phyloP scores from a whole-genome alignment of 1,284 basidiomycete genomes.

The Moesziomyces aphidis region DNA sequence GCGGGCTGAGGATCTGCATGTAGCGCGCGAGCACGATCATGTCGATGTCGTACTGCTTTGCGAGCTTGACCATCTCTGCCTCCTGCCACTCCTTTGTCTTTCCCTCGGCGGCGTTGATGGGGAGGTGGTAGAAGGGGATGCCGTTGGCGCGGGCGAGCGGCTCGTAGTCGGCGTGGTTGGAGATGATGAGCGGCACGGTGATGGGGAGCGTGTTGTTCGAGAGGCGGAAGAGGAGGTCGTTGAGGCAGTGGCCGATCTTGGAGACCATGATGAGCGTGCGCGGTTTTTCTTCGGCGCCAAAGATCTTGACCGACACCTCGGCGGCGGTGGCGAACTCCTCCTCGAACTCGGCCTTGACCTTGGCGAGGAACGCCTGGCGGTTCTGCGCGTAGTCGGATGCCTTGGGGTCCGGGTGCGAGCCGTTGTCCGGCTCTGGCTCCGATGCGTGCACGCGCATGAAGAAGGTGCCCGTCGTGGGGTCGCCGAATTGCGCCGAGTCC shows the following conservation, averaged over 20 bases:
- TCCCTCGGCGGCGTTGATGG: slow-evolving; percentile 55
- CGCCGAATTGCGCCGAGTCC: slow-evolving; percentile 65
- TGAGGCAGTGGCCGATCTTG: slow-evolving; percentile 66
- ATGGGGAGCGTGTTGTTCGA: slow-evolving; percentile 56
- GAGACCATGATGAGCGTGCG: slow-evolving; percentile 65
- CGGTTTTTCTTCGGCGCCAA: slow-evolving; percentile 57
- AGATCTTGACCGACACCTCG: slow-evolving; percentile 52
- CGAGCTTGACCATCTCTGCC: slow-evolving; percentile 59
- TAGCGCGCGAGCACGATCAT: slow-evolving; percentile 65
- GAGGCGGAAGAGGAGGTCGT: slow-evolving; percentile 65
- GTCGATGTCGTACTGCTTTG: slow-evolving; percentile 61
- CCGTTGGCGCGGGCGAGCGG: slow-evolving; percentile 58
- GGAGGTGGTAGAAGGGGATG: slow-evolving; percentile 66
- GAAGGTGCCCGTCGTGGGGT: slow-evolving; percentile 61
- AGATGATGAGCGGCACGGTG: slow-evolving; percentile 62
- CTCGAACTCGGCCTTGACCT: slow-evolving; percentile 52
- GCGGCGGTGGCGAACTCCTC: slow-evolving; percentile 53
- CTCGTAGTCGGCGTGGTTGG: slow-evolving; percentile 64
- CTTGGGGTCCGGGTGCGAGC: slow-evolving; percentile 27
- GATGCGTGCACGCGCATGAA: slow-evolving; percentile 67
- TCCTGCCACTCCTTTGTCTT: slow-evolving; percentile 67
- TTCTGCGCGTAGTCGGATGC: slow-evolving; percentile 35
- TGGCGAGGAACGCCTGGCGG: slow-evolving; percentile 31
- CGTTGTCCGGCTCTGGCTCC: slow-evolving; percentile 36
- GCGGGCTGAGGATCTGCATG: slow-evolving; percentile 64